Evolutionary conservation across 306 rosid species (phyloP), one percentile per base, ranked within the genome.

Genomic region (Vigna angularis): DNA sequence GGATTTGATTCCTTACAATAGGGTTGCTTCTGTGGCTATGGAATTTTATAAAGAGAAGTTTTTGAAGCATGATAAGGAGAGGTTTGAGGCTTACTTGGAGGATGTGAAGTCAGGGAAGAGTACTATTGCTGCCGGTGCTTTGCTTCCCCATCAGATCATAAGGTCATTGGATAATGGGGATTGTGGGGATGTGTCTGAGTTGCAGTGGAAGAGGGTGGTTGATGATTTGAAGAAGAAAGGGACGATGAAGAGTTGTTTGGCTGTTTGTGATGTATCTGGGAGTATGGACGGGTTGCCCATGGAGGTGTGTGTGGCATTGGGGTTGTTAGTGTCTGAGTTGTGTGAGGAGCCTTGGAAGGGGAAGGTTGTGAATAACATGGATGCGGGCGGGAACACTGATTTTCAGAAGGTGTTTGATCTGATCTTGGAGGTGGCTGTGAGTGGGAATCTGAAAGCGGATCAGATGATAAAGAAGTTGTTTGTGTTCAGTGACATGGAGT

Each of bases 401-500:
- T 87, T 92, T 10, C 93, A 92, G 82, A 87, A 45, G 70, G 94
- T 90, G 74, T 92, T 92, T 67, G 91, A 92, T 83, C 70, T 24
- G 45, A 74, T 90, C 9, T 74, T 90, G 59, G 76, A 84, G 3
- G 89, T 85, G 17, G 97, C 91, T 11, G 89, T 85, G n/a, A 85
- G 81, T 15, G 94, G 93, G 68, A 82, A 84, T 0, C 36, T 90
- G 82, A 79, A 67, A 68, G 82, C 61, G 16, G 91, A 92, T 16
- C 77, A 88, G 51, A 90, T 92, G 93, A 82, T 91, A 0, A 88
- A 88, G 84, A 90, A 86, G 81, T 70, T 88, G 9, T 75, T 91
- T 17, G 91, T 88, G 14, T 92, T 92, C 70, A 92, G 93, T 65
- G 94, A 88, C 69, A 92, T 92, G 94, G 97, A 92, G 78, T 91